Evolutionary conservation across 2,329 filamentous ascomycete species (phyloP), one percentile per base, ranked within the genome.

Genomic region (Fusarium praegraminearum): DNA sequence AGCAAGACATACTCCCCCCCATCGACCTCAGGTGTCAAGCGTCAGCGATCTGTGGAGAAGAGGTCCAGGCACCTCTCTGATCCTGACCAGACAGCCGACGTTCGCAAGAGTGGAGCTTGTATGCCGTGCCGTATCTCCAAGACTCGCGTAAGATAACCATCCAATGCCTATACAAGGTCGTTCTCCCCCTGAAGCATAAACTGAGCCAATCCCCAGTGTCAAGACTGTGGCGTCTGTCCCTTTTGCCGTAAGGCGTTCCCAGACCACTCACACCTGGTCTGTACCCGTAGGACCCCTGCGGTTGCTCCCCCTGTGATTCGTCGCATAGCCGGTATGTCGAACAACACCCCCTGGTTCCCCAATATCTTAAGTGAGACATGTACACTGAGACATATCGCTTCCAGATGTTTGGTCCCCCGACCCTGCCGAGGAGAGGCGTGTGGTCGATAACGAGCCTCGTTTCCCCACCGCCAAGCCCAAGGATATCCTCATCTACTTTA

Each of bases 101-200:
- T 86, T 56, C 83, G 84, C 68, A 82, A 83, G 73, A 79, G 78
- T 70, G 81, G 82, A 61, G 83, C 84, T 35, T 86, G 84, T 70
- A 78, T 82, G 56, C 81, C 80, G 59, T 86, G 84, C 75, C 83
- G 80, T 69, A 78, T 83, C 65, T 80, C 79, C 69, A 86, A 84
- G 78, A 80, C 81, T 70, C 76, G 78, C 71, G 84, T 85, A 80
- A 80, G 83, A 75, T 73, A 75, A 63, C 54, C 62, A 64, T 45
- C 45, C 60, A 65, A 66, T 66, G 62, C 61, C 62, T 65, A 43
- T 36, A 62, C 47, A 56, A 65, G 62, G 49, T 28, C 28, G 44
- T 57, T 64, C 54, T 57, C 53, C 50, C 50, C 57, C 45, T 57
- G 66, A 70, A 67, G 67, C 46, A 62, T 64, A 66, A 69, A 71